phyloP scores from a whole-genome alignment of 768 basidiomycete genomes.

The Neoboletus brunneissimus region DNA sequence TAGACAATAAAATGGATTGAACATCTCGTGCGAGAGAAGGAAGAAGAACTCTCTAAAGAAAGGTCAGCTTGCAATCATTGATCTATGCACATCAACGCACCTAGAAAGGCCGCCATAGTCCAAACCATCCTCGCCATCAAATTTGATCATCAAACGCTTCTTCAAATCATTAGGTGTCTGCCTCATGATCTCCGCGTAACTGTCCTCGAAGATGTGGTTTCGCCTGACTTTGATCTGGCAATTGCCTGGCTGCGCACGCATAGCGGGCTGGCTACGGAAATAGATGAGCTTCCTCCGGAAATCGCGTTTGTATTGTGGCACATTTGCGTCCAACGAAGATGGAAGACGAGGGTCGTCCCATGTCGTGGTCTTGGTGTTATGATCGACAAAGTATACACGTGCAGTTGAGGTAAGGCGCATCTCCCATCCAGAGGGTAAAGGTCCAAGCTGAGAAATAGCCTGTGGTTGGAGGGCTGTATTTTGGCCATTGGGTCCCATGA shows the following conservation, averaged over 20 bases:
- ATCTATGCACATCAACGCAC: constrained; percentile 40
- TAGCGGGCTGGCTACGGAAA: constrained; percentile 97
- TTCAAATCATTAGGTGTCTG: constrained; percentile 98
- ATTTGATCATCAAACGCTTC: constrained; percentile 99
- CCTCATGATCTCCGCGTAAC: constrained; percentile 99
- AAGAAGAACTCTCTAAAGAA: constrained; percentile 94
- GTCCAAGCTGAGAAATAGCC: constrained; percentile 94
- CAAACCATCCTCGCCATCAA: constrained; percentile 97
- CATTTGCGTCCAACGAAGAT: constrained; percentile 92
- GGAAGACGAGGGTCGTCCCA: constrained; percentile 99
- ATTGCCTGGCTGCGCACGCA: constrained; percentile 97
- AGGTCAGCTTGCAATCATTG: constrained; percentile 5
- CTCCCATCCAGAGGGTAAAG: constrained; percentile 97
- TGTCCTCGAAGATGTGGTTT: constrained; percentile 98
- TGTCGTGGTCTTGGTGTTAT: constrained; percentile 99
- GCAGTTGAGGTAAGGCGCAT: constrained; percentile 99
- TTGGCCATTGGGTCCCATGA: constrained; percentile 92
- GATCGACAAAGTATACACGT: constrained; percentile 98
- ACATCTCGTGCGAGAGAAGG: constrained; percentile 99
- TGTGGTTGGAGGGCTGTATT: constrained; percentile 88
- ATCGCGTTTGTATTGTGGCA: constrained; percentile 99
- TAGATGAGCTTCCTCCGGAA: constrained; percentile 99
- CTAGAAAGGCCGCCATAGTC: constrained; percentile 98
- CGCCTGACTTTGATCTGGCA: constrained; percentile 98
- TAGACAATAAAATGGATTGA: constrained; percentile 99